Evolutionary conservation across 1,139 yeast species (phyloP).

Genomic region (Protomyces lactucae-debilis): DNA sequence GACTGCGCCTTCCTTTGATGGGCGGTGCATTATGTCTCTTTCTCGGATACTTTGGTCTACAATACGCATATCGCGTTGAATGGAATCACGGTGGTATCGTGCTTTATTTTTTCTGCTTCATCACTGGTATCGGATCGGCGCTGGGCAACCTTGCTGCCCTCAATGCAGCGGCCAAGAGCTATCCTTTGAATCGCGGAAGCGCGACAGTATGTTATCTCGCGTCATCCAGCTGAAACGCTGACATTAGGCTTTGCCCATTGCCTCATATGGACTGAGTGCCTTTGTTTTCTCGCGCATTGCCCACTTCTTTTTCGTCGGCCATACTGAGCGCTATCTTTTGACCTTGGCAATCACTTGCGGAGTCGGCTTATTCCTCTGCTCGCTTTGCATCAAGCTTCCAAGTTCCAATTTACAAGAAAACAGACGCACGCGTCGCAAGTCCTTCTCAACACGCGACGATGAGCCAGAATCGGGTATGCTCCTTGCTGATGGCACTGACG

Average conservation of each 20-base stretch:
- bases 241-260: slow-evolving; percentile 40
- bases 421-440: not conserved
- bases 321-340: slow-evolving; percentile 34
- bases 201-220: slow-evolving; percentile 7
- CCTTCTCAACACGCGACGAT: not conserved
- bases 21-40: slow-evolving; percentile 6
- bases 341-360: slow-evolving; percentile 35
- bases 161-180: slow-evolving; percentile 45
- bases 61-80: slow-evolving; percentile 1
- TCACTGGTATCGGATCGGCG: slow-evolving; percentile 43
- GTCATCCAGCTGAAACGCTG: slow-evolving; percentile 39
- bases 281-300: slow-evolving; percentile 41
- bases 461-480: not conserved
- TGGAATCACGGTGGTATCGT: not conserved
- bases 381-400: not conserved
- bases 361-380: not conserved
- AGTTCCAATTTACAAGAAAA: not conserved
- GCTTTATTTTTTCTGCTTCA: slow-evolving; percentile 31
- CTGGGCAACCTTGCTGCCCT: slow-evolving; percentile 43
- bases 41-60: slow-evolving; percentile 16
- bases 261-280: slow-evolving; percentile 46
- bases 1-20: slow-evolving; percentile 18
- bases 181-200: slow-evolving; percentile 33
- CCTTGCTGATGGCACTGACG: not conserved
- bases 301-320: slow-evolving; percentile 35